Evolutionary conservation across 2,329 filamentous ascomycete genomes (phyloP).

Genomic region (Fusarium chuoi): DNA sequence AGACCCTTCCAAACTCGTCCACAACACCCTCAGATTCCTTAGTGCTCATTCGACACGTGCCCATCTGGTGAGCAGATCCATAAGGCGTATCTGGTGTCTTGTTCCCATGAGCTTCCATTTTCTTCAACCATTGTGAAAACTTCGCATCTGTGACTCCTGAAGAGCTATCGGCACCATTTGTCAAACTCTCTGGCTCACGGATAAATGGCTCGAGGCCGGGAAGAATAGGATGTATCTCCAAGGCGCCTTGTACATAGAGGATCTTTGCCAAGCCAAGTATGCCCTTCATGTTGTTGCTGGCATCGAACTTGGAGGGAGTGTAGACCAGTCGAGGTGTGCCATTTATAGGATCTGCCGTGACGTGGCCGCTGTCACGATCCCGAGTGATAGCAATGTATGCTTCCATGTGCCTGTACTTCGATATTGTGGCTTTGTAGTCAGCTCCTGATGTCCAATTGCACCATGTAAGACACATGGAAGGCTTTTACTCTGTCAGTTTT

Average conservation of each 20-base stretch:
- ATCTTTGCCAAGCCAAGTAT: background rate
- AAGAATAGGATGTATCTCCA: background rate
- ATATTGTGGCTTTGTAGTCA: background rate
- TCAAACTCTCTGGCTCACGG: background rate
- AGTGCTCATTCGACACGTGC: background rate
- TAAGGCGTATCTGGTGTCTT: background rate
- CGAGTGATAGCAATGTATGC: background rate
- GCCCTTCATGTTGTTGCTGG: background rate
- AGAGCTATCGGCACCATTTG: background rate
- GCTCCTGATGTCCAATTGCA: background rate
- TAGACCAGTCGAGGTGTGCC: background rate
- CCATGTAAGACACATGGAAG: background rate
- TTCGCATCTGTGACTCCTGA: background rate
- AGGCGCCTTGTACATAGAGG: background rate
- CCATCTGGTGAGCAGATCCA: constrained; percentile 1
- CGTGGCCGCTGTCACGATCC: background rate
- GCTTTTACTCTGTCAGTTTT: background rate
- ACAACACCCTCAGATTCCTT: background rate
- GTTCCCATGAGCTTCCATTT: background rate
- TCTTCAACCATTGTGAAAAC: background rate
- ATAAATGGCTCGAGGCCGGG: background rate
- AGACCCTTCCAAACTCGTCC: background rate
- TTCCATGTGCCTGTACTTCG: background rate
- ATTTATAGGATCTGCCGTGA: background rate
- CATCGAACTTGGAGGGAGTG: background rate